phyloP scores from a whole-genome alignment of 1,139 yeast species.

The Blastobotrys arbuscula region DNA sequence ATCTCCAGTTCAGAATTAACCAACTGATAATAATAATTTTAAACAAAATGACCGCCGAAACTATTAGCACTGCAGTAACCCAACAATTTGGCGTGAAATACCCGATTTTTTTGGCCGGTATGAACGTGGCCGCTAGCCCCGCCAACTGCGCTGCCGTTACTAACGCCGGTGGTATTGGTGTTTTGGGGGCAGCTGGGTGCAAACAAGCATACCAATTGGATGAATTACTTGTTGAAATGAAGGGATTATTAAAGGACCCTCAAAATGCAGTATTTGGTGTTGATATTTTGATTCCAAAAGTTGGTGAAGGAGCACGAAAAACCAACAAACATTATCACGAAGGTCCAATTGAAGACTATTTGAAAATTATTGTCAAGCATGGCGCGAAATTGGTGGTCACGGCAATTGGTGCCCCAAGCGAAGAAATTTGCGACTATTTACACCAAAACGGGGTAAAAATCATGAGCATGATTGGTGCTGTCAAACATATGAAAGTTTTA shows the following conservation, averaged over 20 bases:
- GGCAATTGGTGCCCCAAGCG: constrained; percentile 43
- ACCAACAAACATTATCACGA: constrained; percentile 28
- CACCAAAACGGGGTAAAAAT: constrained; percentile 41
- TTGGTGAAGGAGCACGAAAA: constrained; percentile 29
- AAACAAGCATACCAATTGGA: constrained; percentile 25
- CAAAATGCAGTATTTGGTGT: constrained; percentile 26
- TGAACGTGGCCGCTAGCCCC: constrained; percentile 29
- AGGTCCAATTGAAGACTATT: constrained; percentile 23
- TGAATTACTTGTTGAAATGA: constrained; percentile 25
- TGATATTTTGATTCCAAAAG: constrained; percentile 27
- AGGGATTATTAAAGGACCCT: constrained; percentile 20
- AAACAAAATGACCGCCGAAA: constrained; percentile 8
- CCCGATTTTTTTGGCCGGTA: constrained; percentile 29
- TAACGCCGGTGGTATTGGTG: constrained; percentile 30
- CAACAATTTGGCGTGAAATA: constrained; percentile 26
- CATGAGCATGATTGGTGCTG: constrained; percentile 41
- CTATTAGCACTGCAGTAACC: constrained; percentile 25
- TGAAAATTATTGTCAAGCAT: constrained; percentile 24
- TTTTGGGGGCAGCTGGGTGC: constrained; percentile 26
- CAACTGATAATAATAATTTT: background rate
- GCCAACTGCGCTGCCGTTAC: constrained; percentile 29
- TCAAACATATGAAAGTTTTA: constrained; percentile 41
- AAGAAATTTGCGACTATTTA: constrained; percentile 34
- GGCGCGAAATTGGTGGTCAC: constrained; percentile 25
- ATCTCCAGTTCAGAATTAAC: background rate